A percentile compares a stretch with the other conserved stretches of the same genome.
Evolutionary conservation across 257 asterid genomes (phyloP).

Genomic region (Rehmannia glutinosa): DNA sequence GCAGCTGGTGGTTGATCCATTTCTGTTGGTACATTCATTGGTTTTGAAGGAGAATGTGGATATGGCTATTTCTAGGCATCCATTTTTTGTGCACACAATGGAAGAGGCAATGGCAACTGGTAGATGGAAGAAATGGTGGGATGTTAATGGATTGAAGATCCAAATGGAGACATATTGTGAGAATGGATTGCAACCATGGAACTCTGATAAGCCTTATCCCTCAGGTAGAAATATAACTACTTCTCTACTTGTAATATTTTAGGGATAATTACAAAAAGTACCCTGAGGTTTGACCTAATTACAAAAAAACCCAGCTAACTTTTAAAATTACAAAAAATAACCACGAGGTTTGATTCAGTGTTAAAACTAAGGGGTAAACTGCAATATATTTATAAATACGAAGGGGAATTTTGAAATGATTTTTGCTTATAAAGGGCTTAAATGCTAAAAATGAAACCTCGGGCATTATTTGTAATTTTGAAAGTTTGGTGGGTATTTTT

Average conservation of each 20-base stretch:
- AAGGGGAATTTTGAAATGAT: too few species aligned
- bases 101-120: slow-evolving; percentile 94
- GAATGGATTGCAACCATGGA: slow-evolving; percentile 82
- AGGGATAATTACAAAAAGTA: too few species aligned
- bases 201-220: slow-evolving; percentile 65
- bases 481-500: too few species aligned
- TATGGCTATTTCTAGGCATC: slow-evolving; percentile 84
- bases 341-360: too few species aligned
- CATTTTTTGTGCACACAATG: slow-evolving; percentile 62
- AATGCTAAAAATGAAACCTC: too few species aligned
- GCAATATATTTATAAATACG: too few species aligned
- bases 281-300: too few species aligned
- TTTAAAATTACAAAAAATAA: too few species aligned
- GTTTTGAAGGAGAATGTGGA: slow-evolving; percentile 58
- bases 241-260: not conserved
- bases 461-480: too few species aligned
- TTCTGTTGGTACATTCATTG: slow-evolving; percentile 68
- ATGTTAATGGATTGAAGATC: slow-evolving; percentile 48
- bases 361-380: too few species aligned
- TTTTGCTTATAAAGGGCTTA: too few species aligned
- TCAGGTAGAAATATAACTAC: slow-evolving; percentile 42
- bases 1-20: slow-evolving; percentile 79
- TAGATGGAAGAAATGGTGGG: slow-evolving; percentile 95
- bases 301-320: too few species aligned
- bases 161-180: slow-evolving; percentile 92